Percentiles rank a stretch among this genome's conserved stretches.
Evolutionary conservation across 2,329 filamentous ascomycete genomes (phyloP).

Genomic region (Fusarium pseudonygamai): DNA sequence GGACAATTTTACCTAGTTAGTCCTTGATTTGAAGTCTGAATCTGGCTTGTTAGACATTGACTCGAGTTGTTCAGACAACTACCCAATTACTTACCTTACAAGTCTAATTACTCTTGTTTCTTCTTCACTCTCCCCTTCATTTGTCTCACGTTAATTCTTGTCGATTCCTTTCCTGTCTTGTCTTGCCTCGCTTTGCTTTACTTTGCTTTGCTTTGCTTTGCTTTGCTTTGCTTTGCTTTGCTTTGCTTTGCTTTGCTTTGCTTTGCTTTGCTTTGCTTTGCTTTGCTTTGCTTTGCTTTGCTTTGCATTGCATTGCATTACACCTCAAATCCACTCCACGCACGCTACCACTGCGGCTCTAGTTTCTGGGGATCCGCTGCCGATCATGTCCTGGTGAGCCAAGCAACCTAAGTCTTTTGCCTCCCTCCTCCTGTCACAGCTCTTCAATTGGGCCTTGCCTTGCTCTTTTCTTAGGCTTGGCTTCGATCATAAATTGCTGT

Average conservation of each 20-base stretch:
- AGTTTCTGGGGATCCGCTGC: constrained; percentile 31
- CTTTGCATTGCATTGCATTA: constrained; percentile 1
- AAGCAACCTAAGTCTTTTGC: constrained; percentile 28
- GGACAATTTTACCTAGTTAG: constrained; percentile 12
- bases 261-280: neutral
- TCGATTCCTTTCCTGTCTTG: constrained; percentile 14
- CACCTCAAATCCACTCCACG: neutral
- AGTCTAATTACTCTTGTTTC: neutral
- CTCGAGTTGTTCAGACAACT: neutral
- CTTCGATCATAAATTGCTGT: constrained; percentile 19
- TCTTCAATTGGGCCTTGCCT: constrained; percentile 11
- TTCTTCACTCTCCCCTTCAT: neutral
- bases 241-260: neutral
- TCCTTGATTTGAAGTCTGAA: neutral
- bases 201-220: neutral
- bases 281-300: too few species aligned
- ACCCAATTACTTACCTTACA: neutral
- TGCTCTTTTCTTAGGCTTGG: constrained; percentile 13
- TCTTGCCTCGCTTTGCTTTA: neutral
- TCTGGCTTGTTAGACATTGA: constrained; percentile 2
- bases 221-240: neutral
- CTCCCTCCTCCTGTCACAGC: constrained; percentile 21
- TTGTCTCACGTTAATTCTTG: constrained; percentile 11
- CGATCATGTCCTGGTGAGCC: constrained; percentile 42
- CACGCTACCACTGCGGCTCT: constrained; percentile 24